Evolutionary conservation across 2,329 filamentous ascomycete species (phyloP), one percentile per base, ranked within the genome.

Genomic region (Fusarium sp.): DNA sequence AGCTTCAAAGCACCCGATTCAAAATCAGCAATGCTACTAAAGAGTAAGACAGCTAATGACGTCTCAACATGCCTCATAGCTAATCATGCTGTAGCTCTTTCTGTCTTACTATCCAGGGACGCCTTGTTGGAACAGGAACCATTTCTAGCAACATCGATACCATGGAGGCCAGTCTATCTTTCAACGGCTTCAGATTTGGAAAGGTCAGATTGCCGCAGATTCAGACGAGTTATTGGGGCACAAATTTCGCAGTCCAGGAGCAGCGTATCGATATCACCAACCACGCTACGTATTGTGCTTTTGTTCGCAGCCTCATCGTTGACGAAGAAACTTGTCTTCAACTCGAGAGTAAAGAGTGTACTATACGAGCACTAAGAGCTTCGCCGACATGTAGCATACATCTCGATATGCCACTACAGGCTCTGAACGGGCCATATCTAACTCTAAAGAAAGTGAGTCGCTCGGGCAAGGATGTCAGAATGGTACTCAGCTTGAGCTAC

Each of bases 251-350:
- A n/a, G 62, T 77, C 12, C 53, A 65, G 27, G 71, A 77, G 32
- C 76, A 79, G 59, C 55, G 54, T 12, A 64, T 81, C 42, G 50
- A 68, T 25, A 78, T 81, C 47, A 50, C 68, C 21, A 68, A 81
- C 60, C 71, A 73, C 66, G 48, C 55, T 18, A 68, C 60, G 25
- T 81, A 75, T 48, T 72, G 66, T 46, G 68, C 73, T n/a, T 78
- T 78, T 54, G 65, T 80, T 56, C 75, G 72, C 25, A 75, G 75
- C 48, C 69, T 79, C 30, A 75, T 77, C 50, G 58, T 74, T 49
- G 63, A 77, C 48, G 66, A 78, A 10, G 63, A 76, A 13, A 73
- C 75, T 21, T 63, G 60, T 27, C 71, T 79, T 50, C 73, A 72
- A 16, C 70, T 81, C 28, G 70, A 78, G 40, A 77, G 76, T 21